Evolutionary conservation across 2,329 filamentous ascomycete species (phyloP), one percentile per base, ranked within the genome.

Genomic region (Arthrobotrys pseudoclavata): DNA sequence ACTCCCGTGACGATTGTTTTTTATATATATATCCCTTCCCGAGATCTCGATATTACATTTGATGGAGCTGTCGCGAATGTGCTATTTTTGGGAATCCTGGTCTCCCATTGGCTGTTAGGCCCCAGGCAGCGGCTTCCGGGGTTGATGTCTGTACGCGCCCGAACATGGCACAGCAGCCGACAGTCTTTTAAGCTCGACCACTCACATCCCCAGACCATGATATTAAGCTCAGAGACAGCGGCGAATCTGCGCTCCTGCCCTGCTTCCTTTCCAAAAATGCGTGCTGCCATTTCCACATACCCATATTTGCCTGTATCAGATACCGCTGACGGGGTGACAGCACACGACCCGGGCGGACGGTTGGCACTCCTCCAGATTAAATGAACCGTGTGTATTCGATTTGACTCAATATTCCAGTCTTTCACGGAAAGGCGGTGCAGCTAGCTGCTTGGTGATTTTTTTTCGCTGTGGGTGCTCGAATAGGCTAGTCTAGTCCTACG

Each of bases 61-160:
- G 22, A 22, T 70, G 29, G 31, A 69, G 34, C 15, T 50, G 26
- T 40, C 74, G 67, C 50, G 67, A 52, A 61, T 67, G 67, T 70
- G 53, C 74, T 77, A 77, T 77, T 71, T 77, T 77, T 77, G 74
- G 74, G 52, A 50, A 71, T 71, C 24, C 61, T 20, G 61, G 61
- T 10, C 2, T 62, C 31, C 29, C 34, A 77, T 77, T 77, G 74
- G 74, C 52, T 63, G 62, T 18, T 15, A 31, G 5, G 67, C 74
- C 67, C 74, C 62, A 47, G 74, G 20, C 53, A 77, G 74, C 72
- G 66, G 67, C 61, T 77, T 60, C 67, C 61, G 61, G 74, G 74
- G 52, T 67, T 42, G 47, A 55, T 52, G 48, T 34, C 67, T 62
- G 18, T 77, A 77, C 61, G 74, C 74, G 74, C 74, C 74, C 67